These are phyloP conservation scores for Jamesozyma jinghongensis DNA, from an alignment of 805 yeast genomes.

Conservation along the genomic window DNA sequence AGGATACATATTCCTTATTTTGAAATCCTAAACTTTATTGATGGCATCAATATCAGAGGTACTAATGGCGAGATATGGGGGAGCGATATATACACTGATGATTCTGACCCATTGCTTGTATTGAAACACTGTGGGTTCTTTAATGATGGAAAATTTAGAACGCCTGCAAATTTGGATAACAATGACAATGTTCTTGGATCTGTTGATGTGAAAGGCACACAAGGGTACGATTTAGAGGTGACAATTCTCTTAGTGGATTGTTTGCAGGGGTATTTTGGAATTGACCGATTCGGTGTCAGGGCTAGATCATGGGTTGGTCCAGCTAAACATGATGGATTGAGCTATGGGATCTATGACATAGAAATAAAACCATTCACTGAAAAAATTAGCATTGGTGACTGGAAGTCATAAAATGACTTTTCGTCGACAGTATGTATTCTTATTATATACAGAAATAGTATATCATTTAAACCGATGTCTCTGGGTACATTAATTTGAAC, in stretches of 20 bases:
- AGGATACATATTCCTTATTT: conserved; percentile 17
- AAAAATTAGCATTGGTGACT: no score
- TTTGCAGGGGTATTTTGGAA: conserved; percentile 55
- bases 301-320: conserved; percentile 61
- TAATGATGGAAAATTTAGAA: conserved; percentile 20
- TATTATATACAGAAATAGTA: no score
- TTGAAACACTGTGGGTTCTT: conserved; percentile 68
- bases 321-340: conserved; percentile 65
- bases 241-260: conserved; percentile 53
- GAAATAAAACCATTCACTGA: conserved; percentile 13
- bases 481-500: no score
- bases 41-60: conserved; percentile 28
- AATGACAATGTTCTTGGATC: conserved; percentile 23
- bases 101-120: conserved; percentile 71
- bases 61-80: conserved; percentile 72
- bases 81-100: conserved; percentile 86
- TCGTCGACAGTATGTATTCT: no score
- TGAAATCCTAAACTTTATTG: conserved; percentile 15
- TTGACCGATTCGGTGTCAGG: conserved; percentile 56
- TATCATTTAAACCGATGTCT: no score
- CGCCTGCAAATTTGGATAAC: conserved; percentile 36
- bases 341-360: conserved; percentile 48
- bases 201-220: conserved; percentile 10
- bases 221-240: conserved; percentile 27
- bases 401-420: no score